These are phyloP conservation scores for Tribonema minus DNA, from an alignment of 108 stramenopile species.

Conservation along the genomic window DNA sequence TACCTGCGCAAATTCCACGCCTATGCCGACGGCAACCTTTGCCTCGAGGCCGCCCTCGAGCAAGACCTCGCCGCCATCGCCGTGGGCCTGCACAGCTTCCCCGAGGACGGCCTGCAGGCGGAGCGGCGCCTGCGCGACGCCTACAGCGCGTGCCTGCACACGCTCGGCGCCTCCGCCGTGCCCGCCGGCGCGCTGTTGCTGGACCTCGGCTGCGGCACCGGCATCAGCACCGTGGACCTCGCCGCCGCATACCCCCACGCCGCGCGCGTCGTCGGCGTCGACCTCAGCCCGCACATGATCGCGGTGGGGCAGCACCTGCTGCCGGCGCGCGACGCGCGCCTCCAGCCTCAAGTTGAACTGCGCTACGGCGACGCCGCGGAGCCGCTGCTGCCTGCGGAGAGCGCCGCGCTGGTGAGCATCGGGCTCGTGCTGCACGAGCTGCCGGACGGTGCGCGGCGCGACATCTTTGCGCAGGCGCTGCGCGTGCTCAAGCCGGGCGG, in stretches of 20 bases:
- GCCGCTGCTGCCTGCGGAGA: slow-evolving; percentile 9
- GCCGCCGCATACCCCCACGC: slow-evolving; percentile 1
- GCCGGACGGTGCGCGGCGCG: slow-evolving; percentile 19
- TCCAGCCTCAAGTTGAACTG: slow-evolving; percentile 5
- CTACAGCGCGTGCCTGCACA: slow-evolving; percentile 12
- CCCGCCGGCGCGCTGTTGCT: slow-evolving; percentile 6
- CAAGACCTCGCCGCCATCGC: slow-evolving; percentile 32
- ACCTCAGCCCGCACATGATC: slow-evolving; percentile 52
- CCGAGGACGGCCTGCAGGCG: slow-evolving; percentile 22
- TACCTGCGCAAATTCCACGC: slow-evolving; percentile 50
- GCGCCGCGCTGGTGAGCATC: slow-evolving; percentile 18
- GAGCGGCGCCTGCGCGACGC: slow-evolving; percentile 14
- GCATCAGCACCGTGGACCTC: slow-evolving; percentile 27
- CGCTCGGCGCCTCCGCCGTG: too few relatives aligned
- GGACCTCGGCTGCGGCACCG: slow-evolving; percentile 36
- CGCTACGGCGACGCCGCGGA: slow-evolving; percentile 21
- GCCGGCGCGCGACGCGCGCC: not conserved
- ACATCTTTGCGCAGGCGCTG: slow-evolving; percentile 22
- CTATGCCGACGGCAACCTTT: slow-evolving; percentile 48
- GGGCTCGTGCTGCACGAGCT: slow-evolving; percentile 31
- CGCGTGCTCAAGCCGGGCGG: slow-evolving; percentile 45
- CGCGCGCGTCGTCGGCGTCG: slow-evolving; percentile 34
- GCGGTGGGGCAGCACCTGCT: slow-evolving; percentile 41
- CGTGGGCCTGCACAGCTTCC: slow-evolving; percentile 32
- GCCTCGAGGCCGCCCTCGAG: slow-evolving; percentile 49